Evolutionary conservation across 2,329 filamentous ascomycete species (phyloP), one percentile per base, ranked within the genome.

Genomic region (Alternaria arborescens): DNA sequence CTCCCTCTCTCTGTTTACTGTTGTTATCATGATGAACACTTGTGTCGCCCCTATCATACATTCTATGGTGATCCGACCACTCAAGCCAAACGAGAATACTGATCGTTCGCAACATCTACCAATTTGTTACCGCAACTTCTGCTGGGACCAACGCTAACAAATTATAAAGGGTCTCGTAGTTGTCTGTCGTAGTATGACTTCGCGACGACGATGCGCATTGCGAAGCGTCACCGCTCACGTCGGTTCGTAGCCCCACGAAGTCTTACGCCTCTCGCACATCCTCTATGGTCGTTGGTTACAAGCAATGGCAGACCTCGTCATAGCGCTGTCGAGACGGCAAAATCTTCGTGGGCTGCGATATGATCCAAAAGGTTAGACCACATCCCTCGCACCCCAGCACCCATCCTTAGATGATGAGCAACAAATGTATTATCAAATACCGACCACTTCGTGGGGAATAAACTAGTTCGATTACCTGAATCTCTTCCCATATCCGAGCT

Each of bases 401-500:
- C 51, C 46, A 34, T 30, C 32, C 40, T 71, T 50, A 65, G 62
- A 75, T 72, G 75, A 78, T 78, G 76, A 78, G 67, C 72, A 77
- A 75, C 66, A 58, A 67, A 70, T 65, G 68, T 77, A 78, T 74
- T 77, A 78, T 78, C 75, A 78, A 78, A 78, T 78, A 67, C 75
- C 75, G 76, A 78, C 74, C 66, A 68, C 66, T 64, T 60, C 62
- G 63, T 77, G 75, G 73, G 75, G 74, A 78, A 65, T 60, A 71
- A 75, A 73, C 70, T 67, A 72, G 75, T 77, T 77, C 75, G 74
- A 77, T 78, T 78, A 78, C 75, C 75, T 78, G 75, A 77, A 76
- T 57, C 62, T 36, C 36, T 51, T 57, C 65, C 22, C 63, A 60
- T 30, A 30, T 14, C 26, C 44, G 26, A 51, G 28, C 24, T 16